phyloP scores from a whole-genome alignment of 2,329 filamentous ascomycete genomes.

The Chaetoscypha palmicola region DNA sequence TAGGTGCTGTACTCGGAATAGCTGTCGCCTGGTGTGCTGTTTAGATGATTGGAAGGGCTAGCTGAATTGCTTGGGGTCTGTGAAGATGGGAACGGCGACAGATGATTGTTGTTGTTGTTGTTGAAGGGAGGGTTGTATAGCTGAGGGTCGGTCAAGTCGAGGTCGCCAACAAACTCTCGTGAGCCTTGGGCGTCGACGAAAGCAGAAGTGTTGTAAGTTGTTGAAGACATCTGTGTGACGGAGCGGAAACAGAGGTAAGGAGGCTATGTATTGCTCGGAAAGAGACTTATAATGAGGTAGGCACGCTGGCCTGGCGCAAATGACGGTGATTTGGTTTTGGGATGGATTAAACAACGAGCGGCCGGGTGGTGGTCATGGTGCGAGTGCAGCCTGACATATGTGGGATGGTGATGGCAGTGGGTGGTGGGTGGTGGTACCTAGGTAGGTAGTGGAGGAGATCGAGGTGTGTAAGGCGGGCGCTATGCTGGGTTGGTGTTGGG shows the following conservation, averaged over 20 bases:
- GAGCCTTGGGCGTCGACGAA: constrained; percentile 22
- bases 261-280: constrained; percentile 25
- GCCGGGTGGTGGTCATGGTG: constrained; percentile 23
- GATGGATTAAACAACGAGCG: constrained; percentile 20
- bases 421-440: constrained; percentile 10
- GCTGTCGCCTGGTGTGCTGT: constrained; percentile 26
- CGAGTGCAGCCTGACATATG: constrained; percentile 19
- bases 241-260: constrained; percentile 12
- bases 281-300: constrained; percentile 16
- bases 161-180: constrained; percentile 20
- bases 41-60: constrained; percentile 25
- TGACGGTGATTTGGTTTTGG: constrained; percentile 1
- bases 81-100: constrained; percentile 26
- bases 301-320: constrained; percentile 17
- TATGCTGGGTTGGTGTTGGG: neutral
- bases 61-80: constrained; percentile 26
- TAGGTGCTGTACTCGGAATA: constrained; percentile 27
- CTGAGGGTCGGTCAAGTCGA: constrained; percentile 20
- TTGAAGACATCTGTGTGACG: constrained; percentile 28
- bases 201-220: constrained; percentile 19
- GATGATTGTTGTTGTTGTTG: constrained; percentile 18
- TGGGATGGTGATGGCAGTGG: constrained; percentile 8
- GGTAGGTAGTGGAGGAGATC: neutral
- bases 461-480: neutral
- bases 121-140: constrained; percentile 17